Evolutionary conservation across 352 stramenopile genomes (phyloP).

Genomic region (Halophytophthora batemanensis): DNA sequence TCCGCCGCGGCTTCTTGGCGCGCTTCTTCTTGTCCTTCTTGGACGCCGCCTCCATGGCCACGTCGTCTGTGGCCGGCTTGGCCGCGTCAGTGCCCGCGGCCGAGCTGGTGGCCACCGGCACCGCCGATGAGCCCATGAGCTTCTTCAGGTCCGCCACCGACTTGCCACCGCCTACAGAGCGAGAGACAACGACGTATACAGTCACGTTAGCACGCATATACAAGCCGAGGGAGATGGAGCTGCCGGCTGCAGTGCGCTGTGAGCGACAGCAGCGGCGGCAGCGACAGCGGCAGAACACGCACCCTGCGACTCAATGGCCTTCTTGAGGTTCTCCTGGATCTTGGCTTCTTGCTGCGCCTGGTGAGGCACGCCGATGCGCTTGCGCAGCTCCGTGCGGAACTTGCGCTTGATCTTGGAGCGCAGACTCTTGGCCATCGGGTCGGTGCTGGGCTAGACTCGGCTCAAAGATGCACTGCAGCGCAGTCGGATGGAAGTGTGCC

Average conservation of each 20-base stretch:
- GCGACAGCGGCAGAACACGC: not conserved
- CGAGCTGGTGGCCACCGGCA: slow-evolving; percentile 43
- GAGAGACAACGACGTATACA: not conserved
- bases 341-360: slow-evolving; percentile 65
- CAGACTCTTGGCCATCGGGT: slow-evolving; percentile 84
- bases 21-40: slow-evolving; percentile 64
- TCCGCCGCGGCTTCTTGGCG: slow-evolving; percentile 48
- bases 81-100: slow-evolving; percentile 35
- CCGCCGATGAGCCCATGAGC: slow-evolving; percentile 53
- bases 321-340: slow-evolving; percentile 86
- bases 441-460: not conserved
- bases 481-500: not conserved
- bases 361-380: slow-evolving; percentile 78
- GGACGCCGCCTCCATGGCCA: slow-evolving; percentile 25
- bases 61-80: slow-evolving; percentile 31
- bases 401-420: slow-evolving; percentile 89
- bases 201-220: not conserved
- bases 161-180: slow-evolving; percentile 31
- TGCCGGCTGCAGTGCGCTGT: no score
- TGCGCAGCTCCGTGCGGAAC: slow-evolving; percentile 84
- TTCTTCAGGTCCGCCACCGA: slow-evolving; percentile 70
- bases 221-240: not conserved
- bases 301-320: slow-evolving; percentile 69
- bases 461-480: not conserved
- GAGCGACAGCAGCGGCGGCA: not conserved